Conservation (phyloP, 2,329 filamentous ascomycete species). For the Lasiodiplodia sp. region DNA sequence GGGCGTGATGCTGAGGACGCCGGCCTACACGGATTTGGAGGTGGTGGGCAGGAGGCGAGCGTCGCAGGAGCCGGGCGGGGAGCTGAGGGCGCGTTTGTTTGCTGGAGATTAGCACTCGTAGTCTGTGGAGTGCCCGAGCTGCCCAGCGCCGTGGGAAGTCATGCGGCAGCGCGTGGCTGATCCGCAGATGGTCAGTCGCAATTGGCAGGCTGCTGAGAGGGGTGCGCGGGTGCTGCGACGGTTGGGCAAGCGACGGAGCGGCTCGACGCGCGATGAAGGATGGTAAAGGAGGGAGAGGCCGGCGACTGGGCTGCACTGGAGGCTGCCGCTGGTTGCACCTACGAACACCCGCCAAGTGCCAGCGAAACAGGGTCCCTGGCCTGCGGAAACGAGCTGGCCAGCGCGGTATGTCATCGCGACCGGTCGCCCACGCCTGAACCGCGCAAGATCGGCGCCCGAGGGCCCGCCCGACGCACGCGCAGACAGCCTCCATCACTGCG, state of each 20-base stretch:
- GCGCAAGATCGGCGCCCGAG: slow-evolving; percentile 20
- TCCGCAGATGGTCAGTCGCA: slow-evolving; percentile 18
- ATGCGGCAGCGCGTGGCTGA: slow-evolving; percentile 26
- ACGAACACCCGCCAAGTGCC: slow-evolving; percentile 18
- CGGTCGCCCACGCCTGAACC: slow-evolving; percentile 15
- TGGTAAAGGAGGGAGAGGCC: slow-evolving; percentile 19
- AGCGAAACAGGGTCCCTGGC: slow-evolving; percentile 25
- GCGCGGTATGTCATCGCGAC: slow-evolving; percentile 17
- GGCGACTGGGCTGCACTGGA: slow-evolving; percentile 22
- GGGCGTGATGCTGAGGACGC: background rate
- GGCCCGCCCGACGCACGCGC: background rate
- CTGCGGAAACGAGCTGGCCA: slow-evolving; percentile 24
- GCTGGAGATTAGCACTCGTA: slow-evolving; percentile 20
- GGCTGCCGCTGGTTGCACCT: slow-evolving; percentile 12
- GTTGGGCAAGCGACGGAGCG: slow-evolving; percentile 18
- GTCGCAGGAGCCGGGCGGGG: slow-evolving; percentile 25
- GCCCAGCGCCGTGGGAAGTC: slow-evolving; percentile 22
- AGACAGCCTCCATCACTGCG: background rate
- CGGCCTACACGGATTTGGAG: slow-evolving; percentile 18
- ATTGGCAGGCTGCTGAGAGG: slow-evolving; percentile 15
- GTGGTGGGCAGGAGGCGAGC: slow-evolving; percentile 24
- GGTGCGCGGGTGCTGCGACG: background rate
- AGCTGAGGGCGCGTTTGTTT: slow-evolving; percentile 20
- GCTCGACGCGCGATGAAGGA: slow-evolving; percentile 23
- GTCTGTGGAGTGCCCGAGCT: slow-evolving; percentile 27